phyloP scores from a whole-genome alignment of 306 rosid species.

The Nissolia schottii region DNA sequence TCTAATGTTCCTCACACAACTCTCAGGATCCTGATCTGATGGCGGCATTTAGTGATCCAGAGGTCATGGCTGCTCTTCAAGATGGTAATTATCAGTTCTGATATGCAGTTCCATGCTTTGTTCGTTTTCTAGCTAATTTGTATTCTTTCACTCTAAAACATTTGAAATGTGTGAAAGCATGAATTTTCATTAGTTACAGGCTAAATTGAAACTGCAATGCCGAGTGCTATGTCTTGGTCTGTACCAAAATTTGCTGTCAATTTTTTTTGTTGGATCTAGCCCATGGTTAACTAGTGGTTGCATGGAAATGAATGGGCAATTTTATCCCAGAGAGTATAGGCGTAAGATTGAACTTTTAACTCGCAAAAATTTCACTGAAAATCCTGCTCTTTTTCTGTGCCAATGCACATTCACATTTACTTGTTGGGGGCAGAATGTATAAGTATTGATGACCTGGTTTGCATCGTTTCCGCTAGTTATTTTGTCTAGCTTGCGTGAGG shows the following conservation, averaged over 20 bases:
- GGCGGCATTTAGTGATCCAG: constrained; percentile 86
- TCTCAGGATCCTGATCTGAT: constrained; percentile 81
- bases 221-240: neutral
- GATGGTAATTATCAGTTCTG: constrained; percentile 53
- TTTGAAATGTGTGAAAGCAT: neutral
- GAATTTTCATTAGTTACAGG: neutral
- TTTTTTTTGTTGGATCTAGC: constrained; percentile 1
- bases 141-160: neutral
- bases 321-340: neutral
- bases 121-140: neutral
- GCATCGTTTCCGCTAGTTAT: neutral
- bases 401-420: neutral
- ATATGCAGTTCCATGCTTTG: neutral
- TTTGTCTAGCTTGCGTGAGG: neutral
- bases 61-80: constrained; percentile 92
- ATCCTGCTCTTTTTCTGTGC: neutral
- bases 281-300: neutral
- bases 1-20: neutral
- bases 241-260: too few species aligned
- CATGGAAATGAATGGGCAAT: neutral
- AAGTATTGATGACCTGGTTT: neutral
- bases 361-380: neutral
- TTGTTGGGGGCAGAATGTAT: too few species aligned
- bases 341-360: neutral
- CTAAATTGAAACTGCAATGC: neutral